A percentile compares a stretch with the other conserved stretches of the same genome.
Evolutionary conservation across 2,329 filamentous ascomycete genomes (phyloP).

Genomic region (Colletotrichum navitas): DNA sequence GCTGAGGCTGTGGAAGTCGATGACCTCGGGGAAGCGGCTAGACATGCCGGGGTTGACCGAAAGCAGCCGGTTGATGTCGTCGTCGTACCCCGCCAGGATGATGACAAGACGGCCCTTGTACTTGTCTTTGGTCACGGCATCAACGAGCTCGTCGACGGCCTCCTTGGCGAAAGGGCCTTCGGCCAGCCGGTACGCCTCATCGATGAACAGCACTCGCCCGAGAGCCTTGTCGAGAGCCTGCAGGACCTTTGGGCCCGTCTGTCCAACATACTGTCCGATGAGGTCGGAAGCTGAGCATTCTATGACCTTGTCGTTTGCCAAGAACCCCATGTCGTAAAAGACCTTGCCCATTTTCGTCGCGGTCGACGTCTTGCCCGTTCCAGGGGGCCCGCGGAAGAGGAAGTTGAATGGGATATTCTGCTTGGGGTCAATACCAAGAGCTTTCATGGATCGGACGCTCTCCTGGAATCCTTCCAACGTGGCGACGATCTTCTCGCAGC

Average conservation of each 20-base stretch:
- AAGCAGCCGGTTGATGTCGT: constrained; percentile 75
- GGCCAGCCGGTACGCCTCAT: constrained; percentile 77
- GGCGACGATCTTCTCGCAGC: constrained; percentile 66
- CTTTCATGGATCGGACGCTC: constrained; percentile 63
- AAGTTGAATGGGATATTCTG: constrained; percentile 75
- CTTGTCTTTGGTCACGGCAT: constrained; percentile 65
- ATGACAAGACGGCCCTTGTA: constrained; percentile 73
- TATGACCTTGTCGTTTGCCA: constrained; percentile 69
- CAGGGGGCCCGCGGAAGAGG: constrained; percentile 74
- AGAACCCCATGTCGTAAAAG: constrained; percentile 75
- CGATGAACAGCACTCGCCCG: constrained; percentile 77
- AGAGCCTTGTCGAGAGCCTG: constrained; percentile 71
- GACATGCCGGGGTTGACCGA: constrained; percentile 71
- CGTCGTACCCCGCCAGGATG: constrained; percentile 77
- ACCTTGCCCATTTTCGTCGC: constrained; percentile 82
- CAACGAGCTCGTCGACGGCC: constrained; percentile 66
- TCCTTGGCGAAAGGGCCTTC: constrained; percentile 69
- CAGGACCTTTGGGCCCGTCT: constrained; percentile 76
- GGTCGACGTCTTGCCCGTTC: constrained; percentile 80
- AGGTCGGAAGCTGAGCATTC: constrained; percentile 78
- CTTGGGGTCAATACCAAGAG: constrained; percentile 65
- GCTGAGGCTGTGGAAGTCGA: constrained; percentile 66
- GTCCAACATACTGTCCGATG: constrained; percentile 76
- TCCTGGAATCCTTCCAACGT: constrained; percentile 68
- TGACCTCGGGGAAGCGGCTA: constrained; percentile 72